Evolutionary conservation across 805 yeast species (phyloP).

Genomic region (Cyberlindnera samutprakarnensis): DNA sequence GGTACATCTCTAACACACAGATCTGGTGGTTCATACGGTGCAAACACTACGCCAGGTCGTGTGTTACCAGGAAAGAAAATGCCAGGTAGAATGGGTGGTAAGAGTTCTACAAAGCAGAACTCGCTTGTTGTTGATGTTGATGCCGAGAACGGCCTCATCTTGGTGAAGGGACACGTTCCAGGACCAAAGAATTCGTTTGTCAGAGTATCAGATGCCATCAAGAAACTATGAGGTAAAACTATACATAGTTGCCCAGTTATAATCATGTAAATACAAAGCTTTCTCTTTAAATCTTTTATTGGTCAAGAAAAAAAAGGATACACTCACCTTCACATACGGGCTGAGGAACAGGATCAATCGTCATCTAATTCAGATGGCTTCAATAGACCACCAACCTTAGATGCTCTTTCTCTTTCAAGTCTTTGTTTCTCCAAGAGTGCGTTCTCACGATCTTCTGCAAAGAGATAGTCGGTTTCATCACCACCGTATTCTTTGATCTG

Average conservation of each 20-base stretch:
- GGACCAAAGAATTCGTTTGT: slow-evolving; percentile 79
- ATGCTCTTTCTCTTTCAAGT: slow-evolving; percentile 71
- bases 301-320: too few relatives aligned
- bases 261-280: slow-evolving; percentile 10
- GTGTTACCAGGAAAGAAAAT: slow-evolving; percentile 93
- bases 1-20: slow-evolving; percentile 94
- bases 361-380: slow-evolving; percentile 95
- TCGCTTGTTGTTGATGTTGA: slow-evolving; percentile 71
- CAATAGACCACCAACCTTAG: slow-evolving; percentile 85
- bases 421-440: slow-evolving; percentile 64
- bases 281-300: too few relatives aligned
- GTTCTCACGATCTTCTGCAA: slow-evolving; percentile 85
- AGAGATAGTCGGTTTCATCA: slow-evolving; percentile 87
- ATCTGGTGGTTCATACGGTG: slow-evolving; percentile 96
- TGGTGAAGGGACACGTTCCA: slow-evolving; percentile 85
- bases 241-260: too few relatives aligned
- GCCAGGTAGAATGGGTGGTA: slow-evolving; percentile 96
- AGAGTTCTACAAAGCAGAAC: slow-evolving; percentile 66
- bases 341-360: too few relatives aligned
- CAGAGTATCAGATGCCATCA: slow-evolving; percentile 73
- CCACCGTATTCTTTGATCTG: slow-evolving; percentile 96
- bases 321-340: too few relatives aligned
- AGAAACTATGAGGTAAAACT: too few relatives aligned
- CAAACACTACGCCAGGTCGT: slow-evolving; percentile 92
- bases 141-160: slow-evolving; percentile 70